Percentiles rank a stretch among this genome's conserved stretches.
phyloP scores from a whole-genome alignment of 805 yeast genomes.

The Pichia membranifaciens region DNA sequence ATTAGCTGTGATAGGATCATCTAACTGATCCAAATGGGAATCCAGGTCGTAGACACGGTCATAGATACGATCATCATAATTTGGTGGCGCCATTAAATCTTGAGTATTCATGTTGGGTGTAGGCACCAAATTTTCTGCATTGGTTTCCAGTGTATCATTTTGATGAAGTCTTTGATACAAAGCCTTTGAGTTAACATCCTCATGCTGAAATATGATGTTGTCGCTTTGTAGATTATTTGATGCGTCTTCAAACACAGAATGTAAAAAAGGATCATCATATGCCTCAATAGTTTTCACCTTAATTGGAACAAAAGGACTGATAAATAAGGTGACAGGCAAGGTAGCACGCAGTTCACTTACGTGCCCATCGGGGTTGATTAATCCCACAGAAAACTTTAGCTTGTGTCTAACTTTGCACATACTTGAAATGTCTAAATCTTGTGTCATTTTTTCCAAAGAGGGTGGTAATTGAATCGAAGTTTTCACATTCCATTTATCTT shows the following conservation, averaged over 20 bases:
- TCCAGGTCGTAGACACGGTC: slow-evolving; percentile 54
- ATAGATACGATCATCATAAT: slow-evolving; percentile 73
- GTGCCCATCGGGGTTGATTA: slow-evolving; percentile 87
- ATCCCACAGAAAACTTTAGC: slow-evolving; percentile 70
- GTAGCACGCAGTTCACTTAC: slow-evolving; percentile 88
- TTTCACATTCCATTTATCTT: slow-evolving; percentile 71
- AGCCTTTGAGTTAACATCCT: slow-evolving; percentile 11
- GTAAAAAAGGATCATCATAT: slow-evolving; percentile 20
- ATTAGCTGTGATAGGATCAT: neutral
- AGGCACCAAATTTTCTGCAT: slow-evolving; percentile 10
- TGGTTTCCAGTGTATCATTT: slow-evolving; percentile 4
- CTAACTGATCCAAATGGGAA: neutral
- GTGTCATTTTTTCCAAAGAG: slow-evolving; percentile 69
- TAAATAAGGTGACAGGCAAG: slow-evolving; percentile 54
- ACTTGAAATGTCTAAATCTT: slow-evolving; percentile 70
- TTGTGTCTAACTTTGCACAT: slow-evolving; percentile 84
- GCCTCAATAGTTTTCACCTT: slow-evolving; percentile 37
- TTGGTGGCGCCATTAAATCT: slow-evolving; percentile 72
- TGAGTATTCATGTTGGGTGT: slow-evolving; percentile 28
- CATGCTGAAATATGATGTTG: slow-evolving; percentile 24
- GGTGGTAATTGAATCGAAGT: slow-evolving; percentile 62
- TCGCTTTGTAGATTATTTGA: slow-evolving; percentile 25
- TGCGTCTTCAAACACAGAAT: slow-evolving; percentile 24
- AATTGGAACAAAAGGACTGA: slow-evolving; percentile 72
- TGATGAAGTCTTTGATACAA: neutral